A percentile compares a stretch with the other conserved stretches of the same genome.
phyloP scores from a whole-genome alignment of 495 filamentous ascomycete species.

The Penicillium coffeae region DNA sequence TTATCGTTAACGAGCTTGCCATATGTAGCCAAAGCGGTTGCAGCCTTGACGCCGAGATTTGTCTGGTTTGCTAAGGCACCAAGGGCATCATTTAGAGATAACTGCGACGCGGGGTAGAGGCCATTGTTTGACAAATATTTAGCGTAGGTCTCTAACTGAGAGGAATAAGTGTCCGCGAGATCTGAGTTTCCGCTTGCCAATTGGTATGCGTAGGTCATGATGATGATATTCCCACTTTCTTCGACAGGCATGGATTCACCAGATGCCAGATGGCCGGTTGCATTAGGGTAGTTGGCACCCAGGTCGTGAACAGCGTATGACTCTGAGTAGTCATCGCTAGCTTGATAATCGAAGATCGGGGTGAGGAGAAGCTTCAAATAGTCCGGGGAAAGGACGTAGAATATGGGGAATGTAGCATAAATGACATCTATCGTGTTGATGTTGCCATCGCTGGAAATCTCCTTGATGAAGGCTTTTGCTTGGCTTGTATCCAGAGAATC shows the following conservation, averaged over 20 bases:
- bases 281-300: constrained; percentile 38
- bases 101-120: constrained; percentile 40
- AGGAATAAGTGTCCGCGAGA: constrained; percentile 23
- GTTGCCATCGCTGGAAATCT: constrained; percentile 47
- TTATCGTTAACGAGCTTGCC: constrained; percentile 28
- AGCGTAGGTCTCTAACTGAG: constrained; percentile 37
- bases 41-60: constrained; percentile 49
- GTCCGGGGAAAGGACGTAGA: constrained; percentile 38
- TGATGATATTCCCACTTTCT: constrained; percentile 36
- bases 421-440: constrained; percentile 49
- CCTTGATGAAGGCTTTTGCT: constrained; percentile 43
- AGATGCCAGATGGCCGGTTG: constrained; percentile 34
- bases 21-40: constrained; percentile 42
- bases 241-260: constrained; percentile 37
- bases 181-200: constrained; percentile 28
- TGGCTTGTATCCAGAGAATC: constrained; percentile 36
- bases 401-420: constrained; percentile 37
- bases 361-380: constrained; percentile 37
- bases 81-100: constrained; percentile 47
- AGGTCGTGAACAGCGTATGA: constrained; percentile 36
- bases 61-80: constrained; percentile 48
- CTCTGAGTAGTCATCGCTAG: constrained; percentile 27
- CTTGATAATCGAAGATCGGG: constrained; percentile 41
- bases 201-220: constrained; percentile 38
- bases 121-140: constrained; percentile 44